A percentile compares a stretch with the other conserved stretches of the same genome.
phyloP scores from a whole-genome alignment of 208 protist genomes.

The Trypanosoma platydactyli region DNA sequence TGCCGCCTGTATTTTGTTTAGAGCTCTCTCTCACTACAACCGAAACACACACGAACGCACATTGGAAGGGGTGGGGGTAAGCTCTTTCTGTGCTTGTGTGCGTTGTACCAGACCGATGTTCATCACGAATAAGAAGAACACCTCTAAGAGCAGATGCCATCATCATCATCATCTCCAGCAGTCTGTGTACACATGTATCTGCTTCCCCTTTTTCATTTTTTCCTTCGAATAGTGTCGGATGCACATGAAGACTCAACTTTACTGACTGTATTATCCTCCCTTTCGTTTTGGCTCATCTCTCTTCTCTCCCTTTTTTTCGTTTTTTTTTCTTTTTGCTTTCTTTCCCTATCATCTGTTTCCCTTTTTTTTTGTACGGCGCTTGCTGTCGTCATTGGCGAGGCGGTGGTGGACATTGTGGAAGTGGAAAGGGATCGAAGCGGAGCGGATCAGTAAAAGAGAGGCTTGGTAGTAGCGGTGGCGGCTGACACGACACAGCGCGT shows the following conservation, averaged over 20 bases:
- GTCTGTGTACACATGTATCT: slow-evolving; percentile 10
- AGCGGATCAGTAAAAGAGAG: neutral
- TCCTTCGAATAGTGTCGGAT: slow-evolving; percentile 1
- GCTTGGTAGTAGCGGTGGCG: neutral
- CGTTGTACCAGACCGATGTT: too few species aligned
- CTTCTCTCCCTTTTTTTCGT: neutral
- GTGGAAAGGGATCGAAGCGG: neutral
- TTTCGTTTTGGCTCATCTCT: neutral
- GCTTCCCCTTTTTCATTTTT: slow-evolving; percentile 13
- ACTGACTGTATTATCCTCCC: too few species aligned
- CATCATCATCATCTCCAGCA: slow-evolving; percentile 7
- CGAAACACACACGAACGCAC: too few species aligned
- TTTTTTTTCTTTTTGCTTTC: neutral
- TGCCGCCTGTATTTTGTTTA: too few species aligned
- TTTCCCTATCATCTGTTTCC: neutral
- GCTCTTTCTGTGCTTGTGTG: too few species aligned
- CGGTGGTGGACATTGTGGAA: neutral
- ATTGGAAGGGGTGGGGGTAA: too few species aligned
- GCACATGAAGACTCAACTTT: too few species aligned
- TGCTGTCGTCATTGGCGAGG: slow-evolving; percentile 27
- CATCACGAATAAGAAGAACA: too few species aligned
- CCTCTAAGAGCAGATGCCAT: neutral
- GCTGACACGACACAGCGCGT: too few species aligned
- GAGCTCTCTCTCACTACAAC: too few species aligned
- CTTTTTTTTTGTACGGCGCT: neutral